Base-by-base conservation (phyloP, 345 rosid genomes). In the Hevea brasiliensis region DNA sequence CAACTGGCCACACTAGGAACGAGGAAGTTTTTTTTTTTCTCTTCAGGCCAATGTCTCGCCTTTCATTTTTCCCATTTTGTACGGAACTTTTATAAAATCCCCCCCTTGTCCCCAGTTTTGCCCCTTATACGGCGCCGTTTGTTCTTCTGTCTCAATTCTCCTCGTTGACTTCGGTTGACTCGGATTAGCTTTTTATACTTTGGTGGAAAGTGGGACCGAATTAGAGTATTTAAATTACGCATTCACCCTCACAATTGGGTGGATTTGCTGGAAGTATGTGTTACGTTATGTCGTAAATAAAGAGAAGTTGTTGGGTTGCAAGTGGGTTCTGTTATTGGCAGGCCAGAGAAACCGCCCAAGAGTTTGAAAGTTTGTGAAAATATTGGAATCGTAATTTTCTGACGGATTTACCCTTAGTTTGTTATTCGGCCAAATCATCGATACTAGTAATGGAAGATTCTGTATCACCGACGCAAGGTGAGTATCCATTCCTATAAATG, bases 41-140 rank as follows among this genome's bases (percentile, higher is more conserved):
- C 23, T 44, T 61, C 64, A 77, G 86, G 67, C 75, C 23, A 14
- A 70, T 61, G 82, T 77, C 80, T 72, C 82, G 80, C 77, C 70
- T 76, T 77, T 77, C 13, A 1, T n/a, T 41, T 67, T 81, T 24
- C 63, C 84, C 10, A 10, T 79, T 82, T 55, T 75, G 42, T 35
- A 42, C 61, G 78, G 54, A 37, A n/a, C 67, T 79, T 78, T 61
- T 18, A 0, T 9, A 0, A 66, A 82, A 77, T 83, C 67, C 77
- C 87, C 0, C 0, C 0, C 68, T 8, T 80, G 59, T 80, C 85
- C 89, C 35, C 53, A 7, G 12, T 13, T 3, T 48, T 2, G 53
- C 0, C 12, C n/a, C 1, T 32, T 8, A 58, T 63, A 72, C 80
- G 80, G 12, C 23, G 72, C 12, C 76, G 80, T 76, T 60, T 47